Conservation (phyloP, 2,329 filamentous ascomycete species). For the Nemania sp. region DNA sequence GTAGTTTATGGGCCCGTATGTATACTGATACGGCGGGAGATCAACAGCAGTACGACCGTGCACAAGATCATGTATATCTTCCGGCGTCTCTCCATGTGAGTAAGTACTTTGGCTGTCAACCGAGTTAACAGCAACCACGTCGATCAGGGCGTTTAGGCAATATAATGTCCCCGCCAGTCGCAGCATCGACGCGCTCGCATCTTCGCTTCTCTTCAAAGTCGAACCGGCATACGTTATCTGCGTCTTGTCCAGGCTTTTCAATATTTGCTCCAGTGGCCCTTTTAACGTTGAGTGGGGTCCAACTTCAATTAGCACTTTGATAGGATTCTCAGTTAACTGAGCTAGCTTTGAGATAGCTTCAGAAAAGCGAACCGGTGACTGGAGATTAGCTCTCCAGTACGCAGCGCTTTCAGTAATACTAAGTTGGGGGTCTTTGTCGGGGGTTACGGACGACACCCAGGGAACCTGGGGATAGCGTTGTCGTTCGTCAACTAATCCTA, state of each 20-base stretch:
- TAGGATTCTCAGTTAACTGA: background rate
- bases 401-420: background rate
- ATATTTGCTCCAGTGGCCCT: conserved; percentile 26
- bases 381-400: conserved; percentile 39
- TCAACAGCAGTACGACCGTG: conserved; percentile 27
- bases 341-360: conserved; percentile 16
- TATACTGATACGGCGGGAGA: conserved; percentile 36
- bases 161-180: conserved; percentile 28
- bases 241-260: conserved; percentile 8
- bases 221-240: background rate
- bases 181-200: conserved; percentile 4
- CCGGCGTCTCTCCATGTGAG: background rate
- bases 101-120: conserved; percentile 9
- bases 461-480: background rate
- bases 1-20: conserved; percentile 29
- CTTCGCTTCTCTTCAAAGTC: conserved; percentile 16
- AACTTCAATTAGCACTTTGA: conserved; percentile 29
- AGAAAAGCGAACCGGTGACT: conserved; percentile 34
- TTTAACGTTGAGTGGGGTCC: conserved; percentile 32
- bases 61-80: too few relatives aligned
- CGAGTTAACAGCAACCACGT: conserved; percentile 31
- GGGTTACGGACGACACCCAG: conserved; percentile 29
- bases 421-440: background rate
- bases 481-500: background rate
- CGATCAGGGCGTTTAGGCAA: conserved; percentile 16